Percentiles rank a stretch among this genome's conserved stretches.
phyloP scores from a whole-genome alignment of 371 early-diverging fungal species.

The Mucor irregularis region DNA sequence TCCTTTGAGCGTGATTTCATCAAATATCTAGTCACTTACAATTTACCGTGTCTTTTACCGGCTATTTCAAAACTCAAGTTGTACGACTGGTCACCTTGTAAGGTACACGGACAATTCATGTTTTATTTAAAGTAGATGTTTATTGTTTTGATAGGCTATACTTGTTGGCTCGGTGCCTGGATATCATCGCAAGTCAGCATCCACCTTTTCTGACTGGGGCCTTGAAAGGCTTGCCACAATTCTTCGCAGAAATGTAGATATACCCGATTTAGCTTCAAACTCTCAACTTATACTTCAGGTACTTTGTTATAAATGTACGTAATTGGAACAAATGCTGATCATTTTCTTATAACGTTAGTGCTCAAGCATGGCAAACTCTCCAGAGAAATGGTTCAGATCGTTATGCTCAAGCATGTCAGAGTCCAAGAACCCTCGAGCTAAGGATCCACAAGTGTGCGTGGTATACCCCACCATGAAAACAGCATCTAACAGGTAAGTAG shows the following conservation, averaged over 20 bases:
- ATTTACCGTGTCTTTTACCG: background rate
- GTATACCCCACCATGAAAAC: constrained; percentile 4
- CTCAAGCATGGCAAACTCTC: constrained; percentile 7
- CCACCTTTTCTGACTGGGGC: background rate
- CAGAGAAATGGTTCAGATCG: constrained; percentile 4
- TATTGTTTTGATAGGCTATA: background rate
- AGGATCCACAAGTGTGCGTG: background rate
- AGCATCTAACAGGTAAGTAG: constrained; percentile 2
- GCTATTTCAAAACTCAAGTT: background rate
- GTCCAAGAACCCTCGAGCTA: background rate
- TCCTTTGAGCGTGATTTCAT: constrained; percentile 1
- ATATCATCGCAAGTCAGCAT: background rate
- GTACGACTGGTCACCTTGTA: constrained; percentile 5
- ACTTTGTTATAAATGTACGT: background rate
- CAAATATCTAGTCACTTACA: background rate
- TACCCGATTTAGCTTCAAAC: background rate
- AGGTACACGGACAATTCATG: no score
- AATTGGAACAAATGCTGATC: background rate
- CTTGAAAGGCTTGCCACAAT: background rate
- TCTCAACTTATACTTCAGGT: constrained; percentile 8
- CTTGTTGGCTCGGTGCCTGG: constrained; percentile 10
- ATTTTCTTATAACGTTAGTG: background rate
- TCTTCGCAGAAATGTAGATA: background rate
- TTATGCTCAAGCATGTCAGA: background rate
- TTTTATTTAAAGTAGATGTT: background rate